Evolutionary conservation across 2,329 filamentous ascomycete species (phyloP).

Genomic region (Trichoderma oligosporum): DNA sequence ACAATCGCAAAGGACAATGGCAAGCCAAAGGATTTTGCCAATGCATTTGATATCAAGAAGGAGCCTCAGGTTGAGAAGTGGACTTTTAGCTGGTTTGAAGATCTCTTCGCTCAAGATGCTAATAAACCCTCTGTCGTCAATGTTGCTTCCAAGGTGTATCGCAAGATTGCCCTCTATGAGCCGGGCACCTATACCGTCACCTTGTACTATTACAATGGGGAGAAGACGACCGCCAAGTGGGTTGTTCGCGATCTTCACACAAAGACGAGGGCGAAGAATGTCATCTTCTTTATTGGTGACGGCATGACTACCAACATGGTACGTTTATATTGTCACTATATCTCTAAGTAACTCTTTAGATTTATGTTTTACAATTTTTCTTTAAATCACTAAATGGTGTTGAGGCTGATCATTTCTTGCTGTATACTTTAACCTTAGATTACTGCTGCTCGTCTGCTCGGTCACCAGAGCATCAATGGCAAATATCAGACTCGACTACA

Average conservation of each 20-base stretch:
- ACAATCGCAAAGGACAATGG: slow-evolving; percentile 64
- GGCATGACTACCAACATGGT: slow-evolving; percentile 71
- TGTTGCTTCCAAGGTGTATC: slow-evolving; percentile 74
- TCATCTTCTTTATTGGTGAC: slow-evolving; percentile 79
- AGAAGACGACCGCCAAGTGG: slow-evolving; percentile 72
- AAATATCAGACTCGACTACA: slow-evolving; percentile 73
- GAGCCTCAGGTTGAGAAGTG: slow-evolving; percentile 75
- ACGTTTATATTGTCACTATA: no score
- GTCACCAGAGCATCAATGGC: slow-evolving; percentile 78
- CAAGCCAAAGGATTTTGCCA: slow-evolving; percentile 51
- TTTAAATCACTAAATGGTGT: background rate
- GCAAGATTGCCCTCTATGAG: slow-evolving; percentile 70
- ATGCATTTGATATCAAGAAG: slow-evolving; percentile 67
- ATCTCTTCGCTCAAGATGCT: slow-evolving; percentile 73
- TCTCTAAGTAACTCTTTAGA: background rate
- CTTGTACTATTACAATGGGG: slow-evolving; percentile 69
- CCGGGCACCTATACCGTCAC: slow-evolving; percentile 76
- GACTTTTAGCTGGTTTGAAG: slow-evolving; percentile 82
- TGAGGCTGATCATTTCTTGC: background rate
- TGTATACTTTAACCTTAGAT: slow-evolving; percentile 44
- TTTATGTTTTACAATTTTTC: no score
- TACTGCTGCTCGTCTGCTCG: slow-evolving; percentile 74
- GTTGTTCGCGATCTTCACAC: slow-evolving; percentile 66
- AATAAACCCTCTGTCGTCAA: slow-evolving; percentile 69
- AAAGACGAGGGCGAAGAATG: slow-evolving; percentile 75